Conservation (phyloP, 306 rosid species). For the Sophora flavescens region DNA sequence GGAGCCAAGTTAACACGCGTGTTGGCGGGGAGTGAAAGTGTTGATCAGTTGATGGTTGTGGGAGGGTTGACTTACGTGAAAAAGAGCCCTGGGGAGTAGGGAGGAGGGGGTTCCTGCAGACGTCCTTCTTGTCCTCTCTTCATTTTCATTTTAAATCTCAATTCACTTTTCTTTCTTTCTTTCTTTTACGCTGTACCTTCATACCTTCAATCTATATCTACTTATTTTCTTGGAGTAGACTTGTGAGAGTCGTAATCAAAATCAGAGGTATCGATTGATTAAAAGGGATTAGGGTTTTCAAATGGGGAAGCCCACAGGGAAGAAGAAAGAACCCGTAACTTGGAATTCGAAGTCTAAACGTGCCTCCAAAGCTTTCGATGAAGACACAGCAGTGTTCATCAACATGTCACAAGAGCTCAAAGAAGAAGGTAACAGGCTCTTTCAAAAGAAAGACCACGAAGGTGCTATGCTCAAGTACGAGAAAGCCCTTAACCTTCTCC, state of each 20-base stretch:
- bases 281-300: background rate
- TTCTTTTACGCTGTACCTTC: too few species aligned
- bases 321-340: conserved; percentile 64
- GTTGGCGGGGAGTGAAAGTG: conserved; percentile 35
- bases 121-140: conserved; percentile 3
- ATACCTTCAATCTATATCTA: too few species aligned
- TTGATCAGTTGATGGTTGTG: background rate
- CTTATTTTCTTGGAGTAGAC: too few species aligned
- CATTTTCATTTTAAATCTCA: background rate
- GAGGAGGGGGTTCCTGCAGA: background rate
- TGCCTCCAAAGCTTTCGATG: conserved; percentile 66
- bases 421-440: conserved; percentile 82
- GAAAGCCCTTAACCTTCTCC: conserved; percentile 81
- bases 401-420: conserved; percentile 85
- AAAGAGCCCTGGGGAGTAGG: conserved; percentile 33
- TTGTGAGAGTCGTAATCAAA: background rate
- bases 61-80: conserved; percentile 43
- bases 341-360: conserved; percentile 49
- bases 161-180: background rate
- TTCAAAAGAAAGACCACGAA: conserved; percentile 72
- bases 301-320: conserved; percentile 89
- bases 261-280: conserved; percentile 34
- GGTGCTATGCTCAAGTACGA: conserved; percentile 88
- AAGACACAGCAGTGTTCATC: conserved; percentile 86
- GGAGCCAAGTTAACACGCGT: conserved; percentile 40